These are phyloP conservation scores for Wolfiporia cocos DNA, from an alignment of 1,284 basidiomycete species.

Conservation along the genomic window DNA sequence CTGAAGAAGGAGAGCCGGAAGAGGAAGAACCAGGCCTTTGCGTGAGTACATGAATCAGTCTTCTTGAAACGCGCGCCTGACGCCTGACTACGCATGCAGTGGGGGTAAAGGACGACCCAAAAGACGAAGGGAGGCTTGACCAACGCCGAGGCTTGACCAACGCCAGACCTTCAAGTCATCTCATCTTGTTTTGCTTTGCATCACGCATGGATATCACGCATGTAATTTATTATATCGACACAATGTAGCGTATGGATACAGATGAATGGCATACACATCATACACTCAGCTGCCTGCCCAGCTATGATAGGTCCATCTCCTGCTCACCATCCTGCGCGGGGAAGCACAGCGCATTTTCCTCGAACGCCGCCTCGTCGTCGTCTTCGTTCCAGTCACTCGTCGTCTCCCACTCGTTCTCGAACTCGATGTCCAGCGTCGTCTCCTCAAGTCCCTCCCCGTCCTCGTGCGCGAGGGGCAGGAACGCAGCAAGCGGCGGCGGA, in stretches of 20 bases:
- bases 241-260: not conserved
- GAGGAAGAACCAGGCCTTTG: conserved; percentile 58
- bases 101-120: conserved; percentile 23
- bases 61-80: not conserved
- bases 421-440: conserved; percentile 75
- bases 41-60: conserved; percentile 33
- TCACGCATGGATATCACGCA: not conserved
- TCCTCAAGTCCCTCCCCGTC: conserved; percentile 43
- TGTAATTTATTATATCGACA: not conserved
- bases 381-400: conserved; percentile 87
- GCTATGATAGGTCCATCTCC: conserved; percentile 51
- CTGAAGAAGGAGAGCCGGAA: conserved; percentile 82
- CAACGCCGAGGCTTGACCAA: not conserved
- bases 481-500: conserved; percentile 48
- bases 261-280: no score
- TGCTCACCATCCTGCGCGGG: conserved; percentile 38
- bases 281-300: no score
- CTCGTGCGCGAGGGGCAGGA: conserved; percentile 48
- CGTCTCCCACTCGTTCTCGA: conserved; percentile 91
- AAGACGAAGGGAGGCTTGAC: conserved; percentile 16
- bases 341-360: conserved; percentile 67
- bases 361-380: conserved; percentile 68
- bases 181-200: not conserved
- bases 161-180: no score
- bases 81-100: conserved; percentile 10